phyloP scores from a whole-genome alignment of 371 early-diverging fungal genomes.

The Mucor irregularis region DNA sequence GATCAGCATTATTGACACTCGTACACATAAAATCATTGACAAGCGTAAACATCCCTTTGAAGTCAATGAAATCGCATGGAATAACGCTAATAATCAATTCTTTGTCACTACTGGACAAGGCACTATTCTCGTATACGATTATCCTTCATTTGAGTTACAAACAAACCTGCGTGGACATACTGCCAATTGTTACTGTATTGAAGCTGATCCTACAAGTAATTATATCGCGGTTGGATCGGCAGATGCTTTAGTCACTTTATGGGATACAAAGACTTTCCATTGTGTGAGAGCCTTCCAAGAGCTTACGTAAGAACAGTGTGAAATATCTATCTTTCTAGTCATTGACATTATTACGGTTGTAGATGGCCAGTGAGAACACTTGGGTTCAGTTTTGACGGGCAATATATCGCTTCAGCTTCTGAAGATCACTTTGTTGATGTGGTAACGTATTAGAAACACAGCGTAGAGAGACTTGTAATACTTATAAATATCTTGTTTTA shows the following conservation, averaged over 20 bases:
- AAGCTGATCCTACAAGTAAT: slow-evolving; percentile 77
- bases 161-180: slow-evolving; percentile 74
- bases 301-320: slow-evolving; percentile 57
- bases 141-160: slow-evolving; percentile 57
- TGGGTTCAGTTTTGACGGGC: slow-evolving; percentile 85
- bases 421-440: slow-evolving; percentile 81
- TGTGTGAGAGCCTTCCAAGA: slow-evolving; percentile 70
- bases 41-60: slow-evolving; percentile 59
- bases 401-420: slow-evolving; percentile 80
- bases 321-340: not conserved
- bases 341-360: slow-evolving; percentile 2
- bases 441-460: too few relatives aligned
- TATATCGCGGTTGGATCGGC: slow-evolving; percentile 81
- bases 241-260: slow-evolving; percentile 73
- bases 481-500: too few relatives aligned
- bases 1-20: slow-evolving; percentile 77
- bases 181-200: slow-evolving; percentile 81
- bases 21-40: slow-evolving; percentile 57
- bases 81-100: slow-evolving; percentile 74
- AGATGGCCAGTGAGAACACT: slow-evolving; percentile 85
- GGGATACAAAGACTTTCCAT: slow-evolving; percentile 70
- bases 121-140: slow-evolving; percentile 68
- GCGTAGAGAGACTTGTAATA: too few relatives aligned
- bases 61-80: slow-evolving; percentile 85
- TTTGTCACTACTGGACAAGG: slow-evolving; percentile 81